phyloP scores from a whole-genome alignment of 345 rosid genomes.

The Salix caprea region DNA sequence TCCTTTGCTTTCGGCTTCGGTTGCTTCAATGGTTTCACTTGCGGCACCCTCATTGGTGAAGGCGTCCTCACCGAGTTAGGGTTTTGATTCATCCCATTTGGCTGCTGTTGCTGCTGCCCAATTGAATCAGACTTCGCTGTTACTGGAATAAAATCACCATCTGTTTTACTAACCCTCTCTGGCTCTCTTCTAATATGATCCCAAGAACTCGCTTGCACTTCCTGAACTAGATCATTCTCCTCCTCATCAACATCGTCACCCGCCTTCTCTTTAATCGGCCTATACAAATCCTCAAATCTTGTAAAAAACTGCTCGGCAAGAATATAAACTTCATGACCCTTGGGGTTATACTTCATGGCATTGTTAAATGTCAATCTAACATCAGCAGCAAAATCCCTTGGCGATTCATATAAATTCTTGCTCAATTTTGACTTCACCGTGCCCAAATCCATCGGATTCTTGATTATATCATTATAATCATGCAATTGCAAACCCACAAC shows the following conservation, averaged over 20 bases:
- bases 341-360: conserved; percentile 73
- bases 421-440: conserved; percentile 52
- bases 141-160: conserved; percentile 18
- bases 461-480: conserved; percentile 57
- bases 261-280: conserved; percentile 36
- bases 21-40: conserved; percentile 41
- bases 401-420: conserved; percentile 47
- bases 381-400: conserved; percentile 57
- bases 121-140: conserved; percentile 27
- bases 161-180: conserved; percentile 19
- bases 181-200: conserved; percentile 30
- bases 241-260: conserved; percentile 20
- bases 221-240: conserved; percentile 19
- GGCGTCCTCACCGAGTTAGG: conserved; percentile 29
- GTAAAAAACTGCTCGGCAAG: conserved; percentile 50
- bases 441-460: conserved; percentile 78
- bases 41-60: conserved; percentile 31
- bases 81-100: conserved; percentile 18
- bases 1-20: conserved; percentile 86
- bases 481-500: conserved; percentile 53
- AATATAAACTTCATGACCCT: conserved; percentile 55
- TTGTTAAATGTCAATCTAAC: conserved; percentile 69
- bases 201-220: conserved; percentile 50
- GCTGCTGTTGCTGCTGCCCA: conserved; percentile 12
- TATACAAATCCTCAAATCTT: conserved; percentile 49